Evolutionary conservation across 2,329 filamentous ascomycete genomes (phyloP), one percentile per base, ranked within the genome.

Genomic region (Xylaria digitata): DNA sequence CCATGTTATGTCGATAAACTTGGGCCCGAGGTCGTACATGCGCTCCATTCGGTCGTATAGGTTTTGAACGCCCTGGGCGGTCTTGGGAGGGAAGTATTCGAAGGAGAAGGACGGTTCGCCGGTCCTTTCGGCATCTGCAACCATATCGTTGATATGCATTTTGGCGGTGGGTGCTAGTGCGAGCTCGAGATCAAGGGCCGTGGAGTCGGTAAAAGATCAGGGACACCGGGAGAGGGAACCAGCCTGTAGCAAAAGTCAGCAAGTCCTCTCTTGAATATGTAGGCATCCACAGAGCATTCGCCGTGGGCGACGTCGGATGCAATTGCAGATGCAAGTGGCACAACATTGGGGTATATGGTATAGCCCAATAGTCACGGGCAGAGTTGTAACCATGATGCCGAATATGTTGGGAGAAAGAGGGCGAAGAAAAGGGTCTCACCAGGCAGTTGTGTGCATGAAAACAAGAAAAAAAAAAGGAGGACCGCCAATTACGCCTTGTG

Each of bases 11-110:
- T 99, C 96, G 79, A 99, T 94, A 84, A 99, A 99, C 76, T 94
- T 91, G 70, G 95, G 96, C 1, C 94, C 96, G 70, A 96, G 88
- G 76, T 91, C 89, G 81, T 97, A 94, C 96, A 99, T 99, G 82
- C 94, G 94, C 82, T 99, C 96, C 92, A 99, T 98, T 74, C 96
- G 93, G 75, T 99, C 96, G 85, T 99, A 99, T 65, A 99, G 90
- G 80, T 99, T 99, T 83, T 99, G 96, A 13, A 99, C 95, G 86
- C 96, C 96, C 82, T 96, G 93, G 11, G 93, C 92, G 7, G 96
- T 99, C 84, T 99, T 99, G 45, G 96, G 96, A 58, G 96, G 96
- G 82, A 99, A 99, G 86, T 97, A 99, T 81, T 99, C 96, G 84
- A 99, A 99, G 67, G 96, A 99, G 85, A 97, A 97, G 78, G 94